Evolutionary conservation across 345 rosid genomes (phyloP), one percentile per base, ranked within the genome.

Genomic region (Raphanus sativus): DNA sequence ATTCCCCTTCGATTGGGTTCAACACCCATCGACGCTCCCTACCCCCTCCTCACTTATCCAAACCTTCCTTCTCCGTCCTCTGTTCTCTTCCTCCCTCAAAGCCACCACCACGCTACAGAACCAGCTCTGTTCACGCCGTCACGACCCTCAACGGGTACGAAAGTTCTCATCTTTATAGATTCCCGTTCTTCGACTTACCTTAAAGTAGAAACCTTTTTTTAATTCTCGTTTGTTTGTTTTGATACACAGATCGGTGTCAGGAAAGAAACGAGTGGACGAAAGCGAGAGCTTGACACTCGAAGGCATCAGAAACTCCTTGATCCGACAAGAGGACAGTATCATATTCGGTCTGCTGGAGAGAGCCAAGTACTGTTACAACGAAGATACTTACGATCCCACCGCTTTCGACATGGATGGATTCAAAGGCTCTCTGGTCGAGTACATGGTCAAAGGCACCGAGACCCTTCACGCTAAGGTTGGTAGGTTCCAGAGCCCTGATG

Each of bases 311-410:
- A 83, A 65, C 67, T 90, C 97, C 21, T 86, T 92, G 83, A 87
- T 95, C 68, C 89, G 83, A 52, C 99, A 95, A 82, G 98, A 92
- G 83, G 98, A 92, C 73, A 95, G 97, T 73, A 95, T 95, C 50
- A 92, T 95, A 80, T 92, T 82, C 70, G 80, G 89, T 69, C 84
- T 95, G 21, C 81, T 91, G 36, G 98, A 92, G 85, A 86, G 99
- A 82, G 88, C 98, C 59, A 94, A 92, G 74, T 87, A 88, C 71
- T 85, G 92, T 82, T 87, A 84, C 73, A 95, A 95, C 86, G 89
- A 85, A 1, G 91, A 87, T 73, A 87, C 98, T n/a, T 95, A 95
- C 81, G 88, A 92, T 56, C 90, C 97, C 40, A 69, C 86, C 81
- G 89, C 89, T 76, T 86, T 90, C 42, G 33, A 84, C 58, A 79